phyloP scores from a whole-genome alignment of 108 stramenopile species.

The Skeletonema tropicum region DNA sequence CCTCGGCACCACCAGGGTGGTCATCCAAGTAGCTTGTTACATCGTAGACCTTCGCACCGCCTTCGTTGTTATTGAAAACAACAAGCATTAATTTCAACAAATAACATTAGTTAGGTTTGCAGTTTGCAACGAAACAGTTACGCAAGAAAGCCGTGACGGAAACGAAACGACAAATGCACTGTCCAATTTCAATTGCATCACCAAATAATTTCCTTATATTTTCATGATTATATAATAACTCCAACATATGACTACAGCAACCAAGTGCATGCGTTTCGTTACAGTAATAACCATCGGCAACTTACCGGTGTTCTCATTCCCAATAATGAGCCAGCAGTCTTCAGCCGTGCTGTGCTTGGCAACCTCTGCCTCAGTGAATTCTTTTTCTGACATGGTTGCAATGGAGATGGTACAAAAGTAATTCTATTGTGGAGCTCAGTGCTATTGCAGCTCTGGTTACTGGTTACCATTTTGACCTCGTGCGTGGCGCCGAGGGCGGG shows the following conservation, averaged over 20 bases:
- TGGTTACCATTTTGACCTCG: too few relatives aligned
- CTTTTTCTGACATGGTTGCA: slow-evolving; percentile 62
- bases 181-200: not conserved
- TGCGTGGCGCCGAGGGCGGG: too few relatives aligned
- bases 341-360: slow-evolving; percentile 88
- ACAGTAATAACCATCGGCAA: not conserved
- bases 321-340: slow-evolving; percentile 96
- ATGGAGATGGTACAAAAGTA: not conserved
- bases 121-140: not conserved
- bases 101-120: not conserved
- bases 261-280: not conserved
- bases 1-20: slow-evolving; percentile 97
- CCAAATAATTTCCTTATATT: not conserved
- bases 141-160: not conserved
- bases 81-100: not conserved
- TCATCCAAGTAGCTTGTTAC: slow-evolving; percentile 96
- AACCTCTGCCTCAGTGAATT: slow-evolving; percentile 89
- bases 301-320: slow-evolving; percentile 90
- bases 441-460: too few relatives aligned
- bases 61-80: slow-evolving; percentile 38
- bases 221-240: not conserved
- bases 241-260: not conserved
- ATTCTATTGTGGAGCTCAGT: too few relatives aligned
- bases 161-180: not conserved
- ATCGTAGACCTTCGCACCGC: slow-evolving; percentile 96